Percentiles rank a stretch among this genome's conserved stretches.
These are phyloP conservation scores for Mucuna pruriens DNA, from an alignment of 306 rosid species.

Conservation along the genomic window DNA sequence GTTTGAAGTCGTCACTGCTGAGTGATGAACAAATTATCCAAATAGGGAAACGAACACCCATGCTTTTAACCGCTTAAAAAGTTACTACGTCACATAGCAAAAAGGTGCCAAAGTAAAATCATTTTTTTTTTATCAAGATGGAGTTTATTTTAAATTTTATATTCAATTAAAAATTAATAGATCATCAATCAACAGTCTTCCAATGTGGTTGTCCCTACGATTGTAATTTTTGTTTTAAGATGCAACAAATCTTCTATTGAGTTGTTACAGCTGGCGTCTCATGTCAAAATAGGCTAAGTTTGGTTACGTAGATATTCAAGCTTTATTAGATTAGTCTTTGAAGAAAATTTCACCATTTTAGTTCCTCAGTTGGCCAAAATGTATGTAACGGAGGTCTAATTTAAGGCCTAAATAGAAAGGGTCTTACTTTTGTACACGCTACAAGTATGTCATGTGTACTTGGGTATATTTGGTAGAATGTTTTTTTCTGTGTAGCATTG, in stretches of 20 bases:
- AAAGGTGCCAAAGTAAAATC: conserved; percentile 16
- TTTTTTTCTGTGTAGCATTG: neutral
- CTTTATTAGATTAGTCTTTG: neutral
- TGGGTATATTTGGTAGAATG: neutral
- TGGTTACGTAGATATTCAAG: too few species aligned
- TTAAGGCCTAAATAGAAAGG: neutral
- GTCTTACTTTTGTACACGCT: neutral
- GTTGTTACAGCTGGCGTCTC: neutral
- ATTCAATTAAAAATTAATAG: neutral
- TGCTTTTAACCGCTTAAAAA: conserved; percentile 27
- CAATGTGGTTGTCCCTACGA: conserved; percentile 14
- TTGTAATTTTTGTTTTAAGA: neutral
- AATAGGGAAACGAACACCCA: neutral
- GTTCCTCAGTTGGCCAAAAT: neutral
- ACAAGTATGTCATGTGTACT: neutral
- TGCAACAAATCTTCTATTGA: neutral
- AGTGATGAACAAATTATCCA: conserved; percentile 30
- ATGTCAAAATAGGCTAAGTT: neutral
- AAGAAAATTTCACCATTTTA: neutral
- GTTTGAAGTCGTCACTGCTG: conserved; percentile 26
- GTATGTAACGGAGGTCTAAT: neutral
- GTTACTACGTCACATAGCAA: neutral
- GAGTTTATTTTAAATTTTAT: conserved; percentile 11
- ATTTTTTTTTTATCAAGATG: conserved; percentile 17
- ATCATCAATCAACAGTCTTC: neutral